Evolutionary conservation across 1,284 basidiomycete species (phyloP), one percentile per base, ranked within the genome.

Genomic region (Ganoderma lucidum): DNA sequence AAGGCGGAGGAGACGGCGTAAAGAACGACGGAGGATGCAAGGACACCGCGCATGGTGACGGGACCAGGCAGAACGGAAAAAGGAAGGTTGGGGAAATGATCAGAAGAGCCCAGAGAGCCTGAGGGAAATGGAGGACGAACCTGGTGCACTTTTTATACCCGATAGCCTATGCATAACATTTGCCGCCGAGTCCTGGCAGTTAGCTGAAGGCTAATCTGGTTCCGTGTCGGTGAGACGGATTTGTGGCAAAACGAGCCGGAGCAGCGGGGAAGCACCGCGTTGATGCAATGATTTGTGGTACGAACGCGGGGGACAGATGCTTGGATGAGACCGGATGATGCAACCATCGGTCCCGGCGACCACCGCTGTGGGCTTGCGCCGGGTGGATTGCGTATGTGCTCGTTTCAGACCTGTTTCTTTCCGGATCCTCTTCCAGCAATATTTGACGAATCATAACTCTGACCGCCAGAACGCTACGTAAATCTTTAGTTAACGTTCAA

Each of bases 21-120:
- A 41, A 68, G 67, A 53, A 65, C 14, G 35, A 65, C 17, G 51
- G 60, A 68, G 32, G 63, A 68, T 12, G 59, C 23, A 32, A 68
- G 41, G 35, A 44, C 1, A 15, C 48, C 41, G 45, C 67, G 67
- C 67, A 68, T 68, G 37, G 28, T 64, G 44, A 15, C 3, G 59
- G n/a, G 35, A 32, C 15, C 17, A 28, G 12, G 17, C 39, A 28
- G n/a, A 6, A 48, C 45, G 10, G n/a, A 37, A n/a, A n/a, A n/a
- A 8, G 5, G 8, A 35, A 30, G 15, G 30, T n/a, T 35, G 19
- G n/a, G 41, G 19, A n/a, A 15, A 28, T 12, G n/a, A 62, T n/a
- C 12, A 39, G 39, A 30, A 30, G 39, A 41, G 39, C 8, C 59
- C 23, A 1, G 30, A 19, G 19, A 39, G 56, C 42, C 59, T 61